Evolutionary conservation across 352 stramenopile species (phyloP).

Genomic region (Pythium monospermum): DNA sequence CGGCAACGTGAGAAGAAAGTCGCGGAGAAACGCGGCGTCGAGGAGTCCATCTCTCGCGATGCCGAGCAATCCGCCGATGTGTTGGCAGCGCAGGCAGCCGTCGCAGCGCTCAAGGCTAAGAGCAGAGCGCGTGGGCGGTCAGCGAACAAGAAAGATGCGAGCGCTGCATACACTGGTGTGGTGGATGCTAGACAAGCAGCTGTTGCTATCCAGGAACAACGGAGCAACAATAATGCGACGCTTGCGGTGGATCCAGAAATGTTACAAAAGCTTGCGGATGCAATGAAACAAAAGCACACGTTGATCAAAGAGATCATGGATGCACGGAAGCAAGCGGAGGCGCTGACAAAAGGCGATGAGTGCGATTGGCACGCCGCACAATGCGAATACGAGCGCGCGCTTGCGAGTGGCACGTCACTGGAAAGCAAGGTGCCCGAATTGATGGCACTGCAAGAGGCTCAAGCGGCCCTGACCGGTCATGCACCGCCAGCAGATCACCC

Average conservation of each 20-base stretch:
- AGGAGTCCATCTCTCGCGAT: constrained; percentile 32
- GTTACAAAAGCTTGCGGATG: constrained; percentile 28
- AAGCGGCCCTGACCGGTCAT: too few species aligned
- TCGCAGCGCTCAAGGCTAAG: constrained; percentile 64
- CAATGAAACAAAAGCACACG: constrained; percentile 45
- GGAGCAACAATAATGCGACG: neutral
- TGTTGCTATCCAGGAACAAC: neutral
- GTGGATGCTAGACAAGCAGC: too few species aligned
- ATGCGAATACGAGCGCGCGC: constrained; percentile 27
- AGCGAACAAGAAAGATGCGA: neutral
- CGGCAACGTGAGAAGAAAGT: constrained; percentile 24
- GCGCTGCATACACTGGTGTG: too few species aligned
- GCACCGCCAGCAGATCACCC: constrained; percentile 6
- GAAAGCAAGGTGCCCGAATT: constrained; percentile 38
- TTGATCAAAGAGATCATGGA: constrained; percentile 46
- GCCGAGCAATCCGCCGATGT: constrained; percentile 56
- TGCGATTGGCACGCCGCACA: constrained; percentile 16
- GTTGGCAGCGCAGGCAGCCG: constrained; percentile 53
- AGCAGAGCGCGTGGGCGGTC: constrained; percentile 3
- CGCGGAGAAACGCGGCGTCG: constrained; percentile 43
- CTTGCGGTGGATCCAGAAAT: neutral
- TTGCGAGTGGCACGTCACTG: constrained; percentile 29
- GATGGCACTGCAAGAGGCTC: constrained; percentile 20
- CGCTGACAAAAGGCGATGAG: constrained; percentile 11
- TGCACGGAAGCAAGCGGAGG: constrained; percentile 34